A percentile compares a stretch with the other conserved stretches of the same genome.
phyloP scores from a whole-genome alignment of 2,329 filamentous ascomycete genomes.

The Saccharata proteae region DNA sequence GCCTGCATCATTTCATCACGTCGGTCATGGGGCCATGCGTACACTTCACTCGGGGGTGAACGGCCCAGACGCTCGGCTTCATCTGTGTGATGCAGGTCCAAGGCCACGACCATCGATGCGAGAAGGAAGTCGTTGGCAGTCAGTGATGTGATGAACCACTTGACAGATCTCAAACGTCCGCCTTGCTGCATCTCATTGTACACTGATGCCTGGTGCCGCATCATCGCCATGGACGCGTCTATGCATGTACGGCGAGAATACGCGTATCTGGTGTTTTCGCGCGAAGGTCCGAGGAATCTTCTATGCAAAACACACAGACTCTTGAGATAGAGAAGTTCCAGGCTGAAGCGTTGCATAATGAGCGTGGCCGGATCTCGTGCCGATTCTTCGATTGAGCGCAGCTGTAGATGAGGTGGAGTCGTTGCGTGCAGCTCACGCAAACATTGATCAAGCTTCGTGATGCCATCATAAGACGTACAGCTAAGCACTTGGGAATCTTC shows the following conservation, averaged over 20 bases:
- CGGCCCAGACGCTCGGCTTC: constrained; percentile 28
- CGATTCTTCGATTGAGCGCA: constrained; percentile 62
- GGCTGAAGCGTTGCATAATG: constrained; percentile 70
- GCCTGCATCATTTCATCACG: constrained; percentile 64
- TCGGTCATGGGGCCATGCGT: constrained; percentile 34
- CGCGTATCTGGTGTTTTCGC: constrained; percentile 67
- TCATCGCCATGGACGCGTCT: constrained; percentile 71
- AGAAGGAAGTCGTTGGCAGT: constrained; percentile 78
- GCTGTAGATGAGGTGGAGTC: constrained; percentile 67
- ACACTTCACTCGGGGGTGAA: constrained; percentile 23
- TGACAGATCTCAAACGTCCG: constrained; percentile 59
- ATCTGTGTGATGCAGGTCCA: constrained; percentile 66
- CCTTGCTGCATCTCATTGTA: constrained; percentile 61
- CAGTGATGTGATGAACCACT: constrained; percentile 68
- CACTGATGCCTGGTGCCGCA: constrained; percentile 65
- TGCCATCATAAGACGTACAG: constrained; percentile 50
- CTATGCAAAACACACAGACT: constrained; percentile 80
- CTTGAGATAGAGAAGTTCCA: constrained; percentile 81
- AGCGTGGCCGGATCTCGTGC: constrained; percentile 55
- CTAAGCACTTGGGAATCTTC: constrained; percentile 51
- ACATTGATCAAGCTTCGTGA: constrained; percentile 47
- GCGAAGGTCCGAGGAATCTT: constrained; percentile 68
- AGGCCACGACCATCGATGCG: constrained; percentile 69
- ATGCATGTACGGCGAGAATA: constrained; percentile 77
- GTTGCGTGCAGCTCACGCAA: constrained; percentile 47